Percentiles rank a stretch among this genome's conserved stretches.
Conservation (phyloP, 2,329 filamentous ascomycete genomes). For the Colletotrichum sp. region DNA sequence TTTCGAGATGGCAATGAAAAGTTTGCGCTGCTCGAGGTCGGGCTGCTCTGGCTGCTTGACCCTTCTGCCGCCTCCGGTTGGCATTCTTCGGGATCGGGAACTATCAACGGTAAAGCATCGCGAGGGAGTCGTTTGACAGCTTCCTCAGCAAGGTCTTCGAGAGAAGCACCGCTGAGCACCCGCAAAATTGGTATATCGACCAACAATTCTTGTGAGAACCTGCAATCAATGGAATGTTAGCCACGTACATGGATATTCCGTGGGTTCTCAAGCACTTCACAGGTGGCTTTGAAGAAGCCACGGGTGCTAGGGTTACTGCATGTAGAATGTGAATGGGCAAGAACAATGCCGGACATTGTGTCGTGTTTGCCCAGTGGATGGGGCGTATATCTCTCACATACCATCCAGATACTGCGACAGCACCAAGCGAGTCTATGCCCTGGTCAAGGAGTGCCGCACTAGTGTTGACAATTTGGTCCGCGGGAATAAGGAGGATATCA, state of each 20-base stretch:
- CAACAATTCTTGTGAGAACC: conserved; percentile 49
- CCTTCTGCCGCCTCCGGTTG: background rate
- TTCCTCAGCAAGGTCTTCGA: conserved; percentile 17
- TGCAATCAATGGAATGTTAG: background rate
- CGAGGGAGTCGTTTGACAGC: background rate
- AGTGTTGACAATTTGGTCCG: background rate
- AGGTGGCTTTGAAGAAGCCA: background rate
- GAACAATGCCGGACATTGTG: background rate
- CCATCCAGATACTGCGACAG: conserved; percentile 48
- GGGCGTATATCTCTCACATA: background rate
- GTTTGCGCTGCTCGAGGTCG: background rate
- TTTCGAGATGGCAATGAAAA: background rate
- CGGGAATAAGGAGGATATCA: background rate
- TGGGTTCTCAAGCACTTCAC: background rate
- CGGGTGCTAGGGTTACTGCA: background rate
- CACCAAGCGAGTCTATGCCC: conserved; percentile 31
- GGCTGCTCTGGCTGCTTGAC: background rate
- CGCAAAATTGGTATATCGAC: conserved; percentile 51
- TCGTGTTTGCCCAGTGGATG: background rate
- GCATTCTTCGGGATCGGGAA: background rate
- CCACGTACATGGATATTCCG: background rate
- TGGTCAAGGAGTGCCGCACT: conserved; percentile 8
- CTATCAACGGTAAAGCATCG: background rate
- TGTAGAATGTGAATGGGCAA: background rate
- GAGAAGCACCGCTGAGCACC: conserved; percentile 39